These are phyloP conservation scores for Ammopiptanthus mongolicus DNA, from an alignment of 306 rosid species.

Conservation along the genomic window DNA sequence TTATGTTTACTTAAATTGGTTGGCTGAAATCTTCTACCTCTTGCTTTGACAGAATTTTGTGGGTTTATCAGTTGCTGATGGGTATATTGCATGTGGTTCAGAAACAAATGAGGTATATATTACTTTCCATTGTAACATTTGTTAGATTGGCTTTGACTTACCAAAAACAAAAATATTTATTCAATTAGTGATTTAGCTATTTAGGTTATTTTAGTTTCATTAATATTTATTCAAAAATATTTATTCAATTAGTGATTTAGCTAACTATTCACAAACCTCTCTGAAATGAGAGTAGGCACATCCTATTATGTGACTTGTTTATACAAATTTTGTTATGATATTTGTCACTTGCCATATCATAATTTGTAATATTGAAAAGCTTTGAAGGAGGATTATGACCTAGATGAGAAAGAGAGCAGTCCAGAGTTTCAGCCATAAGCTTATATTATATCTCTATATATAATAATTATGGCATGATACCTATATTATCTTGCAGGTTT, in stretches of 20 bases:
- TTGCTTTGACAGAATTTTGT: conserved; percentile 79
- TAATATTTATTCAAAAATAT: too few relatives aligned
- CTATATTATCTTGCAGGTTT: conserved; percentile 54
- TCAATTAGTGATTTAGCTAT: not conserved
- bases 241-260: not conserved
- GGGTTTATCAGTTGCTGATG: conserved; percentile 77
- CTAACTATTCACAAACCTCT: not conserved
- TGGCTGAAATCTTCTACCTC: conserved; percentile 30
- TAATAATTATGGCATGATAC: not conserved
- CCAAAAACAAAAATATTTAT: not conserved
- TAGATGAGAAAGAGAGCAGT: conserved; percentile 1
- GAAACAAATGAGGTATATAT: conserved; percentile 88
- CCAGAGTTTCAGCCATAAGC: not conserved
- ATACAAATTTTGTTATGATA: not conserved
- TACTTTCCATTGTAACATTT: conserved; percentile 1
- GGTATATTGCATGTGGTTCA: conserved; percentile 94
- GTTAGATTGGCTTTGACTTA: not conserved
- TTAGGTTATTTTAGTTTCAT: not conserved
- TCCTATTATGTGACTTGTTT: not conserved
- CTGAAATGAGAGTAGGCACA: not conserved
- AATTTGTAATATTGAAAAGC: not conserved
- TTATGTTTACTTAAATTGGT: conserved; percentile 13
- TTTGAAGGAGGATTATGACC: not conserved
- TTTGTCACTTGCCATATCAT: not conserved
- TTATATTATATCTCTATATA: not conserved